Evolutionary conservation across 2,329 filamentous ascomycete species (phyloP).

Genomic region (Acephala macrosclerotiorum): DNA sequence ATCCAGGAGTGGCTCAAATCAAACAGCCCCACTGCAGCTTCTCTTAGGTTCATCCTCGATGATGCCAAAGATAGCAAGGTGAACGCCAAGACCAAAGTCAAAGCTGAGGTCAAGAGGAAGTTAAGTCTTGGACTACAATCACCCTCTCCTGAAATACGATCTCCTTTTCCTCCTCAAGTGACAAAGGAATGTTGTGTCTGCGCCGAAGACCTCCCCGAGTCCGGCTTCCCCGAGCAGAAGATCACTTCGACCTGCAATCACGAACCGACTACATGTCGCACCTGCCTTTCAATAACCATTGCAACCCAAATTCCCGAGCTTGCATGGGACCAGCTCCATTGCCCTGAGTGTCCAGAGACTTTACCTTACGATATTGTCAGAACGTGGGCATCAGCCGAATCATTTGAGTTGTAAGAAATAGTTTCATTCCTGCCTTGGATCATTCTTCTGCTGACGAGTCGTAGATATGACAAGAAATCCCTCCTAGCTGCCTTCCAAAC

Average conservation of each 20-base stretch:
- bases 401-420: constrained; percentile 51
- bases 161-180: no score
- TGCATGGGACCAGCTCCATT: constrained; percentile 56
- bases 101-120: background rate
- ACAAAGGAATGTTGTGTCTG: constrained; percentile 16
- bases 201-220: background rate
- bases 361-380: constrained; percentile 55
- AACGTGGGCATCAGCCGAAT: constrained; percentile 51
- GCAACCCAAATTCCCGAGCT: constrained; percentile 24
- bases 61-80: background rate
- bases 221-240: constrained; percentile 3
- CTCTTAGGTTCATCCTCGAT: constrained; percentile 1
- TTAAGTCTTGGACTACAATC: background rate
- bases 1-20: background rate
- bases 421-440: background rate
- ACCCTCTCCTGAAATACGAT: no score
- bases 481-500: constrained; percentile 52
- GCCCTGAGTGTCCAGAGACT: constrained; percentile 56
- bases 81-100: background rate
- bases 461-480: constrained; percentile 53
- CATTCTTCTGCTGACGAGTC: background rate
- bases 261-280: constrained; percentile 20
- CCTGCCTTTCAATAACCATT: constrained; percentile 23
- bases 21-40: background rate
- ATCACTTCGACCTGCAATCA: constrained; percentile 25